Percentiles rank a stretch among this genome's conserved stretches.
phyloP scores from a whole-genome alignment of 257 asterid species.

The Rauvolfia tetraphylla region DNA sequence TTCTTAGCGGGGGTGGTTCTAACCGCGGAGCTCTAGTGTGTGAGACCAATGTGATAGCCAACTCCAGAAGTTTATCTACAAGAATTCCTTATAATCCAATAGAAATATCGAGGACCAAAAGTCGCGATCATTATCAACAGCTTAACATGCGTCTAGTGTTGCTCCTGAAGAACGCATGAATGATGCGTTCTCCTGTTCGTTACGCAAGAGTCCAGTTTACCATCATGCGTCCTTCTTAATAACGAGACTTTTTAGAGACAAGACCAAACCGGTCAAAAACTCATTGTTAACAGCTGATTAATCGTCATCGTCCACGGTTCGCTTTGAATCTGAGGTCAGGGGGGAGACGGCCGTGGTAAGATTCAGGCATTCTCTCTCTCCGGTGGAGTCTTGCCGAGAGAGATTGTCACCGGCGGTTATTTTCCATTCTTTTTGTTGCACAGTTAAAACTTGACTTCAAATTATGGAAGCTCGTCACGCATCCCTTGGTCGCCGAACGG shows the following conservation, averaged over 20 bases:
- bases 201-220: too few relatives aligned
- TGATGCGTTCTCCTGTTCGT: too few relatives aligned
- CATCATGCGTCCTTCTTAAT: too few relatives aligned
- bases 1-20: conserved; percentile 97
- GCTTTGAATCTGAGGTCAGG: background rate
- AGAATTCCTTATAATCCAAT: too few relatives aligned
- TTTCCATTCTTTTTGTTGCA: background rate
- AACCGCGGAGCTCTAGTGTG: conserved; percentile 99
- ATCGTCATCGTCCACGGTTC: background rate
- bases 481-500: conserved; percentile 90
- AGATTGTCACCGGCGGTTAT: background rate
- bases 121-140: too few relatives aligned
- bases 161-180: too few relatives aligned
- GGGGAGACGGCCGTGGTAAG: conserved; percentile 1
- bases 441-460: background rate
- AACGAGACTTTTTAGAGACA: too few relatives aligned
- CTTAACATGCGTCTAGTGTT: too few relatives aligned
- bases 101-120: too few relatives aligned
- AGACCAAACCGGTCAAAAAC: too few relatives aligned
- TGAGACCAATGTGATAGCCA: conserved; percentile 99
- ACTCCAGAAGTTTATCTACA: too few relatives aligned
- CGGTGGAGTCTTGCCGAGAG: background rate
- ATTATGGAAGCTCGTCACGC: conserved; percentile 84
- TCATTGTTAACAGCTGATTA: background rate
- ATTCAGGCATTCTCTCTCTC: conserved; percentile 5